Percentiles rank a stretch among this genome's conserved stretches.
phyloP scores from a whole-genome alignment of 306 rosid genomes.

The Inga oerstediana region DNA sequence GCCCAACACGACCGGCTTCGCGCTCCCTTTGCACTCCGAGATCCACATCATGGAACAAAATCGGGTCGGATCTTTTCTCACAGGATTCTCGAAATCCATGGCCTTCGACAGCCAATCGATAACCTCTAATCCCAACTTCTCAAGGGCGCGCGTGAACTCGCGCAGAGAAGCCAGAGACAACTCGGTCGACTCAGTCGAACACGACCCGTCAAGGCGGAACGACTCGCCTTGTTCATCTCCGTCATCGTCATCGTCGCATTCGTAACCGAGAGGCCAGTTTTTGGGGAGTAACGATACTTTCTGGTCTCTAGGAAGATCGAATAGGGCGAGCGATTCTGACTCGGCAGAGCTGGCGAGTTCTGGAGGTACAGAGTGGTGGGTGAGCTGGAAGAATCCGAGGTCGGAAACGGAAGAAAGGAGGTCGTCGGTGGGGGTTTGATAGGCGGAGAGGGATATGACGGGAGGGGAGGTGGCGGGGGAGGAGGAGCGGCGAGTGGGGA shows the following conservation, averaged over 20 bases:
- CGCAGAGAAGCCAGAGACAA: constrained; percentile 37
- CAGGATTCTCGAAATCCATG: constrained; percentile 56
- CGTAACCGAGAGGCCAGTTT: constrained; percentile 82
- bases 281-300: constrained; percentile 53
- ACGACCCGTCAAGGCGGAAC: constrained; percentile 56
- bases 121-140: constrained; percentile 66
- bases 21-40: constrained; percentile 40
- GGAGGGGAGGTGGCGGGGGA: constrained; percentile 55
- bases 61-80: constrained; percentile 45
- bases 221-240: constrained; percentile 53
- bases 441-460: constrained; percentile 53
- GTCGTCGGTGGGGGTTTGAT: constrained; percentile 21
- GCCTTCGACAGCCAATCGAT: constrained; percentile 48
- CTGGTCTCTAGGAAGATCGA: constrained; percentile 51
- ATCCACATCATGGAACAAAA: constrained; percentile 62
- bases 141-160: constrained; percentile 57
- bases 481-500: constrained; percentile 57
- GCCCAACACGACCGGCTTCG: constrained; percentile 32
- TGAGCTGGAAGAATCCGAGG: constrained; percentile 77
- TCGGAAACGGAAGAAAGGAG: constrained; percentile 49
- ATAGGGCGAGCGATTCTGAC: constrained; percentile 65
- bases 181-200: constrained; percentile 48
- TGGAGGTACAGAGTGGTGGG: constrained; percentile 53
- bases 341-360: constrained; percentile 76
- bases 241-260: constrained; percentile 38